A percentile compares a stretch with the other conserved stretches of the same genome.
phyloP scores from a whole-genome alignment of 2,329 filamentous ascomycete genomes.

The Trichoderma koningii region DNA sequence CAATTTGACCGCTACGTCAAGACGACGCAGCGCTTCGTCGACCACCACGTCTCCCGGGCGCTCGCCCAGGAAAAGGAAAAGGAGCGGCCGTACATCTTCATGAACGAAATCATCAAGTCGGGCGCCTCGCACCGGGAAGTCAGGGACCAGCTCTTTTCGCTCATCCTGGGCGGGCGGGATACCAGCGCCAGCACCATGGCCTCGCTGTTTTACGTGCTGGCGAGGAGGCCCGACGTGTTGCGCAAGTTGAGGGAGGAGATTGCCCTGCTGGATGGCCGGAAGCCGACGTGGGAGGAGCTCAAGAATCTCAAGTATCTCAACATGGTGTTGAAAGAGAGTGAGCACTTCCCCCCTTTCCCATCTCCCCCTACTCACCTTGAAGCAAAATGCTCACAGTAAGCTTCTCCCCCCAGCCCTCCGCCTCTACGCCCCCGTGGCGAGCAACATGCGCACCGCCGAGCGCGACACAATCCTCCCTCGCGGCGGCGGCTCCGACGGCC shows the following conservation, averaged over 20 bases:
- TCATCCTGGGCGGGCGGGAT: slow-evolving; percentile 60
- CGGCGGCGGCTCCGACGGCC: slow-evolving; percentile 46
- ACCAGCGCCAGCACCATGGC: slow-evolving; percentile 57
- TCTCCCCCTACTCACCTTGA: background rate
- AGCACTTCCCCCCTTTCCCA: slow-evolving; percentile 16
- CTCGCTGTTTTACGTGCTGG: slow-evolving; percentile 51
- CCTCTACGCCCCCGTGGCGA: slow-evolving; percentile 48
- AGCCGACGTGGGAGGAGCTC: slow-evolving; percentile 60
- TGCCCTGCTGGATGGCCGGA: slow-evolving; percentile 38
- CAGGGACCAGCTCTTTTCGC: slow-evolving; percentile 53
- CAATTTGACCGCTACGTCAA: slow-evolving; percentile 44
- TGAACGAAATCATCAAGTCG: slow-evolving; percentile 56
- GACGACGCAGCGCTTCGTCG: slow-evolving; percentile 51
- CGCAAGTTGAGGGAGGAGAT: slow-evolving; percentile 50
- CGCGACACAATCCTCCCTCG: slow-evolving; percentile 46
- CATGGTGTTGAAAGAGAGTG: slow-evolving; percentile 55
- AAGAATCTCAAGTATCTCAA: slow-evolving; percentile 61
- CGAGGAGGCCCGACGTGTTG: slow-evolving; percentile 48
- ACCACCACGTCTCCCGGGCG: slow-evolving; percentile 49
- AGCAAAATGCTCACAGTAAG: background rate
- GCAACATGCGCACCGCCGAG: slow-evolving; percentile 46
- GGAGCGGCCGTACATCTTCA: slow-evolving; percentile 54
- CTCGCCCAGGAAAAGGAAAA: slow-evolving; percentile 42
- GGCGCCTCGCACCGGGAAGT: slow-evolving; percentile 48
- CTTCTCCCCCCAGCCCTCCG: slow-evolving; percentile 41